phyloP scores from a whole-genome alignment of 1,284 basidiomycete species.

The Irpex rosettiformis region DNA sequence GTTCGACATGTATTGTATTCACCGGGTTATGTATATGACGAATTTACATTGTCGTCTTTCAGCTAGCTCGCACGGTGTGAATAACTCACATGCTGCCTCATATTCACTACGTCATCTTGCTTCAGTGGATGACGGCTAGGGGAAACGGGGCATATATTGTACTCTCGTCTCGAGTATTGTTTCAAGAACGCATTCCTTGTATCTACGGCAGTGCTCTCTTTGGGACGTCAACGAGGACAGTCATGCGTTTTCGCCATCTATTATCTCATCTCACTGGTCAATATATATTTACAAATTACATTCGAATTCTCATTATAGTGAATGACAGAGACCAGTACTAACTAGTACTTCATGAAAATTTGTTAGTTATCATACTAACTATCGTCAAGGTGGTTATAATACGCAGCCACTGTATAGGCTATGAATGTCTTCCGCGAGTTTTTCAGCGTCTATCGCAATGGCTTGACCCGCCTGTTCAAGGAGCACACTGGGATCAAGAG shows the following conservation, averaged over 20 bases:
- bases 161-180: slow-evolving; percentile 17
- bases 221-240: slow-evolving; percentile 5
- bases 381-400: slow-evolving; percentile 6
- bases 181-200: background rate
- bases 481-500: slow-evolving; percentile 1
- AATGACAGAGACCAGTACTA: too few species aligned
- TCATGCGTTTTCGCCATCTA: too few species aligned
- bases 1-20: slow-evolving; percentile 10
- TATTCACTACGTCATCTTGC: slow-evolving; percentile 75
- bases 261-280: too few species aligned
- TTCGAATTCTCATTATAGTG: too few species aligned
- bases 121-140: slow-evolving; percentile 68
- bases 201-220: background rate
- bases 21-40: slow-evolving; percentile 2
- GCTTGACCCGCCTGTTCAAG: background rate
- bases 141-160: slow-evolving; percentile 74
- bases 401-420: slow-evolving; percentile 21
- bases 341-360: background rate
- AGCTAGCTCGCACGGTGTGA: slow-evolving; percentile 4
- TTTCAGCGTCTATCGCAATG: slow-evolving; percentile 10
- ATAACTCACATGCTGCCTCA: slow-evolving; percentile 33
- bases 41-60: slow-evolving; percentile 3
- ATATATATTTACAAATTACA: background rate
- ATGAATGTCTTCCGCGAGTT: slow-evolving; percentile 20
- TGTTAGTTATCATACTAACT: background rate